These are phyloP conservation scores for Passiflora organensis DNA, from an alignment of 345 rosid species.

Conservation along the genomic window DNA sequence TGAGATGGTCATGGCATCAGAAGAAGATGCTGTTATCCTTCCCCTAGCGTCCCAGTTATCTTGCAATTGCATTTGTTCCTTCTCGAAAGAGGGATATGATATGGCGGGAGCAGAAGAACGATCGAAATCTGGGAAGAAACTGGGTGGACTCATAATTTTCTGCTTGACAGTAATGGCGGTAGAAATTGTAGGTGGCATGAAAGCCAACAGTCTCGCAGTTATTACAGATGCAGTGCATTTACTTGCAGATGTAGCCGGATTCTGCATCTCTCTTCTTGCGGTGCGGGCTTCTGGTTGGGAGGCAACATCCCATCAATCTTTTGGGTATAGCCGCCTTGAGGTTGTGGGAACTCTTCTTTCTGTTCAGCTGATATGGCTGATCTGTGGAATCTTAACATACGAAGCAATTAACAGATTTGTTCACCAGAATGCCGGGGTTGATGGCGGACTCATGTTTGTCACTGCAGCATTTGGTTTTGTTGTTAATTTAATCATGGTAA, in stretches of 20 bases:
- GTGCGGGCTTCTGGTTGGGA: constrained; percentile 85
- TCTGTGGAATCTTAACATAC: constrained; percentile 52
- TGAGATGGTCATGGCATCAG: constrained; percentile 37
- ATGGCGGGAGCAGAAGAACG: constrained; percentile 39
- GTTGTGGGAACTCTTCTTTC: constrained; percentile 79
- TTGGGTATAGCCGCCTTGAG: constrained; percentile 66
- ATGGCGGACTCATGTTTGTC: constrained; percentile 68
- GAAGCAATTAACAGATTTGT: constrained; percentile 65
- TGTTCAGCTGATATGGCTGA: constrained; percentile 73
- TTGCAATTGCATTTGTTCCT: constrained; percentile 36
- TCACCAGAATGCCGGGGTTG: constrained; percentile 37
- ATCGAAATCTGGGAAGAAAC: constrained; percentile 42
- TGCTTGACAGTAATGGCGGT: constrained; percentile 48
- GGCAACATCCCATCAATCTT: constrained; percentile 56
- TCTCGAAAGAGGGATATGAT: constrained; percentile 40
- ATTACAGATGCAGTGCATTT: constrained; percentile 84
- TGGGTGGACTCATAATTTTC: constrained; percentile 42
- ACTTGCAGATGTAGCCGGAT: constrained; percentile 65
- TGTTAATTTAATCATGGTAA: constrained; percentile 57
- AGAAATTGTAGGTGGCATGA: constrained; percentile 66
- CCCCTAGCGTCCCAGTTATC: constrained; percentile 16
- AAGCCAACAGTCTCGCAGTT: constrained; percentile 78
- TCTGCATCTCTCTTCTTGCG: constrained; percentile 58
- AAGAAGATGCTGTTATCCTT: constrained; percentile 19
- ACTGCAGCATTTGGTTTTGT: constrained; percentile 70